Conservation (phyloP, 257 asterid genomes). For the Solanum sitiens region DNA sequence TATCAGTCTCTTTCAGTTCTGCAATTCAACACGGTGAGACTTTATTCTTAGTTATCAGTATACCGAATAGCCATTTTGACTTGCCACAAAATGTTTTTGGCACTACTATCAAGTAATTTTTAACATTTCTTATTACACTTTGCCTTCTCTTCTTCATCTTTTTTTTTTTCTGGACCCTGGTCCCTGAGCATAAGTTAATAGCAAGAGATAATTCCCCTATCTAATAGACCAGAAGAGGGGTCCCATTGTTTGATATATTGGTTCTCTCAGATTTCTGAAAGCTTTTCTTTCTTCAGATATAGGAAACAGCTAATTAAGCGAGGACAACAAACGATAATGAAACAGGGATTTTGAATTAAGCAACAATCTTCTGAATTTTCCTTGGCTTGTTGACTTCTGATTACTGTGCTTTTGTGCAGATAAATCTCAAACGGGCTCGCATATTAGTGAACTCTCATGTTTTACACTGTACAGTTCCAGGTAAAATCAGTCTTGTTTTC, state of each 20-base stretch:
- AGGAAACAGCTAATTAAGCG: neutral
- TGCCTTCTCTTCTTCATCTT: neutral
- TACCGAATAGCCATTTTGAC: neutral
- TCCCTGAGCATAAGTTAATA: neutral
- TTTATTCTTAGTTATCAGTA: neutral
- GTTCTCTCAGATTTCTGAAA: neutral
- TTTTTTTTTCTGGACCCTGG: neutral
- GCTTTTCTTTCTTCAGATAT: neutral
- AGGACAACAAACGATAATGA: neutral
- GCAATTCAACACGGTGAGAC: constrained; percentile 68
- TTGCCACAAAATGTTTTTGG: neutral
- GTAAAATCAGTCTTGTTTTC: constrained; percentile 17
- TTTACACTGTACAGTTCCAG: constrained; percentile 44
- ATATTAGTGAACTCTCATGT: constrained; percentile 74
- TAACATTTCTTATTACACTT: neutral
- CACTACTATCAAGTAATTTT: neutral
- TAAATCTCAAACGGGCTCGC: constrained; percentile 96
- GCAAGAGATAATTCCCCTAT: neutral
- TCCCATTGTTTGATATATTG: neutral
- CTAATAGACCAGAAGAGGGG: neutral
- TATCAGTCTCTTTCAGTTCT: constrained; percentile 79
- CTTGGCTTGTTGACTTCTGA: neutral
- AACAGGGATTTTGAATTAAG: neutral
- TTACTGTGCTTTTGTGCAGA: constrained; percentile 40
- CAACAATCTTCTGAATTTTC: neutral